Base-by-base conservation (phyloP, 78 protist species). In the Dictyostelium citrinum region DNA sequence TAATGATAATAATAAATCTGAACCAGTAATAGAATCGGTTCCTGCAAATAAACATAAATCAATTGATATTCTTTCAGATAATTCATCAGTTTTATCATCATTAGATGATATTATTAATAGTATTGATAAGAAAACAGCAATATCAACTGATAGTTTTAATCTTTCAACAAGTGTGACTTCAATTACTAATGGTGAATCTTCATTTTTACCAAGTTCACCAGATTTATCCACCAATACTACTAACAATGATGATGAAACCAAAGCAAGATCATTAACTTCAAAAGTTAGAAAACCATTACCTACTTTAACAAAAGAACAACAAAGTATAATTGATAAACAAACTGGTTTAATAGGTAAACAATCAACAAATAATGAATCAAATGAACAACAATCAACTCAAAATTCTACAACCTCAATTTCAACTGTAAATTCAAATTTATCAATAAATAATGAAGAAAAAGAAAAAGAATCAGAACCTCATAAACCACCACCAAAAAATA, bases 271-370 rank as follows among this genome's bases (percentile, higher is more conserved):
- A 35, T 27, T 70, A 33, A 70, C 77, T 7, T 39, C 51, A 16
- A 75, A 75, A 41, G 81, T 24, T 31, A 35, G 81, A 41, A 75
- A 75, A 41, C 81, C 81, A 41, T 43, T 75, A 41, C 81, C 81
- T 24, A 75, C 81, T 3, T 43, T 75, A 41, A 75, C 81, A 20
- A 75, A 75, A 41, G 81, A 75, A 43, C 81, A 75, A 75, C 58
- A 75, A 75, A n/a, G 46, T 39, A n/a, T 22, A n/a, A 29, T 64
- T 64, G 35, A 64, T 27, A 24, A 27, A 27, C 33, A n/a, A 24
- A 14, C 64, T 55, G 64, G 64, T 5, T 55, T 55, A 20, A 9
- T 35, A 20, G 4, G 60, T 49, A 49, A 49, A 49, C 60, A 55
- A 55, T 4, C 64, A 20, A 16, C n/a, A 20, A 20, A 4, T 6